Evolutionary conservation across 2,329 filamentous ascomycete genomes (phyloP), one percentile per base, ranked within the genome.

Genomic region (Phoma herbarum): DNA sequence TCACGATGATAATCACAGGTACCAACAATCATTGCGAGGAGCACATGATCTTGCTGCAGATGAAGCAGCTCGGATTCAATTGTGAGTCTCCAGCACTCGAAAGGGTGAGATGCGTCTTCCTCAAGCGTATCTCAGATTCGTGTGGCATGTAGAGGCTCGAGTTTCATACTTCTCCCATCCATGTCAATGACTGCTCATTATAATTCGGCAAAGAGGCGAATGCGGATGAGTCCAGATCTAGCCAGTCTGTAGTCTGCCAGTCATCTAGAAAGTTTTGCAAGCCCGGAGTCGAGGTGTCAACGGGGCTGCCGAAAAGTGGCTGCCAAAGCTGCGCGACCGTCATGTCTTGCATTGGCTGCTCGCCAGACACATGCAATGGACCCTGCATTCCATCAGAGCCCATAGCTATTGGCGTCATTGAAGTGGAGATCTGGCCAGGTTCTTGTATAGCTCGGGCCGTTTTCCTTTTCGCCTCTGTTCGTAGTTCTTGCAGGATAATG

Each of bases 401-500:
- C 16, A n/a, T 48, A 16, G 26, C 20, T 4, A 44, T 20, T 18
- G 45, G 23, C 0, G 44, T 16, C 20, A 47, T 46, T 6, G 48
- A n/a, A 20, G 16, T 42, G 22, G 18, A 4, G 16, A 45, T 20
- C 16, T 61, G 55, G 2, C 23, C 7, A 14, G 54, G 59, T 4
- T 65, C 61, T 18, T 55, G 61, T 14, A 60, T 14, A 6, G 52
- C 53, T 43, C 59, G 56, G 12, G 64, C 60, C 10, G 63, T 63
- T 33, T 66, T 67, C 37, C 52, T 61, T 44, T 68, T 73, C 4
- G 74, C 80, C 53, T 82, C 80, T 8, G 74, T 66, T 41, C 80
- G 70, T 22, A 82, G 61, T 53, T 82, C 81, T 45, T 81, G 79
- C 10, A 83, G 62, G 42, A 83, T 83, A 47, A 82, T 82, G 28